phyloP scores from a whole-genome alignment of 768 basidiomycete species.

The Lactarius trivialis region DNA sequence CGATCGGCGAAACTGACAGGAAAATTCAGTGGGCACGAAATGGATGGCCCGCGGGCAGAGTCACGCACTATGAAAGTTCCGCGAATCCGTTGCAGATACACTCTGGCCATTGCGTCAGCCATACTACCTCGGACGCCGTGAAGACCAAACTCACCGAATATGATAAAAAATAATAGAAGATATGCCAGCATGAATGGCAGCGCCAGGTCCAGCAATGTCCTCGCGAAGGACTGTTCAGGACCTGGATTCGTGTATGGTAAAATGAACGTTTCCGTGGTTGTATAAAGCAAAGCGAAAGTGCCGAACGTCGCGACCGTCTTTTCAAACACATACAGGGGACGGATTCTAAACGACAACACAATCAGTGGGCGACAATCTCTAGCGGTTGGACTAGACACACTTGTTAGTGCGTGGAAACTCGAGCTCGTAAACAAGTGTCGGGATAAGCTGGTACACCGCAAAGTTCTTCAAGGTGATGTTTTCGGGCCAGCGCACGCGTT shows the following conservation, averaged over 20 bases:
- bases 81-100: constrained; percentile 97
- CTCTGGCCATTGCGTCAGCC: constrained; percentile 41
- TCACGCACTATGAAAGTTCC: constrained; percentile 74
- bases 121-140: neutral
- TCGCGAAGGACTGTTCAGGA: constrained; percentile 62
- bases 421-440: constrained; percentile 92
- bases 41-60: neutral
- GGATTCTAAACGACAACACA: constrained; percentile 40
- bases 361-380: neutral
- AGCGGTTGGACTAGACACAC: constrained; percentile 37
- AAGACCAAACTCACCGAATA: constrained; percentile 52
- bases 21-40: neutral
- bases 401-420: constrained; percentile 89
- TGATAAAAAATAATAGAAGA: constrained; percentile 77
- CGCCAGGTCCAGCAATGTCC: constrained; percentile 76
- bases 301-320: constrained; percentile 85
- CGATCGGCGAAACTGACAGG: constrained; percentile 82
- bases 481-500: constrained; percentile 68
- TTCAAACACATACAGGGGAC: constrained; percentile 70
- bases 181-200: constrained; percentile 93
- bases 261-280: constrained; percentile 92
- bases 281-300: constrained; percentile 89
- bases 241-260: constrained; percentile 68
- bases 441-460: constrained; percentile 77
- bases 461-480: constrained; percentile 83